Percentiles rank a stretch among this genome's conserved stretches.
Evolutionary conservation across 1,284 basidiomycete species (phyloP).

Genomic region (Paramarasmius palmivorus): DNA sequence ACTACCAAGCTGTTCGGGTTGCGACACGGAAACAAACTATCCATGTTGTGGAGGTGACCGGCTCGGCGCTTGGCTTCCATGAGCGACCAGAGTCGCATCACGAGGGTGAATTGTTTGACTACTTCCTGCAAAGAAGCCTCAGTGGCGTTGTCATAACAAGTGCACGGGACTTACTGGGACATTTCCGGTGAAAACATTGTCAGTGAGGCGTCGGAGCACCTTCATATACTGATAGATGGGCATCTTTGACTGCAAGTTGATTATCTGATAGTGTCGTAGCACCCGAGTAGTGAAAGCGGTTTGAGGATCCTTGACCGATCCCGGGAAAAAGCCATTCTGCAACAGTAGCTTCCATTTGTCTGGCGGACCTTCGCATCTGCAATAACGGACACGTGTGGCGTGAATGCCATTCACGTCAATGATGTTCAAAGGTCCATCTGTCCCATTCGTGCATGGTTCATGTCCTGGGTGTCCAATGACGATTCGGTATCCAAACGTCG

Average conservation of each 20-base stretch:
- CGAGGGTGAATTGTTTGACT: too few species aligned
- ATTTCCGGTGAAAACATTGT: conserved; percentile 4
- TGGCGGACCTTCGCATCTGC: background rate
- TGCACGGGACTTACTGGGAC: background rate
- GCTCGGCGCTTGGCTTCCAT: too few species aligned
- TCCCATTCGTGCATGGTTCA: background rate
- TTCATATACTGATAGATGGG: conserved; percentile 5
- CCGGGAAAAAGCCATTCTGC: conserved; percentile 6
- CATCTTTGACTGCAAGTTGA: conserved; percentile 3
- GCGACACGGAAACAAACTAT: too few species aligned
- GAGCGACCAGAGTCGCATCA: too few species aligned
- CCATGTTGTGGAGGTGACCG: too few species aligned
- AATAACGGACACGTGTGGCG: conserved; percentile 3
- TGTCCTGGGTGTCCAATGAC: background rate
- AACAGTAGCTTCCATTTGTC: conserved; percentile 6
- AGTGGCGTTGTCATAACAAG: background rate
- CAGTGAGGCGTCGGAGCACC: conserved; percentile 4
- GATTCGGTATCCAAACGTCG: background rate
- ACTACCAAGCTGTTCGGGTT: too few species aligned
- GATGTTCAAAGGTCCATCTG: background rate
- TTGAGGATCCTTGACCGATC: background rate
- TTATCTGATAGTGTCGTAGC: conserved; percentile 7
- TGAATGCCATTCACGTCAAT: conserved; percentile 9
- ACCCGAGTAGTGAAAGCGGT: conserved; percentile 6
- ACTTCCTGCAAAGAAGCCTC: too few species aligned